Base-by-base conservation (phyloP, 2,329 filamentous ascomycete species). In the Hirsutella minnesotensis region DNA sequence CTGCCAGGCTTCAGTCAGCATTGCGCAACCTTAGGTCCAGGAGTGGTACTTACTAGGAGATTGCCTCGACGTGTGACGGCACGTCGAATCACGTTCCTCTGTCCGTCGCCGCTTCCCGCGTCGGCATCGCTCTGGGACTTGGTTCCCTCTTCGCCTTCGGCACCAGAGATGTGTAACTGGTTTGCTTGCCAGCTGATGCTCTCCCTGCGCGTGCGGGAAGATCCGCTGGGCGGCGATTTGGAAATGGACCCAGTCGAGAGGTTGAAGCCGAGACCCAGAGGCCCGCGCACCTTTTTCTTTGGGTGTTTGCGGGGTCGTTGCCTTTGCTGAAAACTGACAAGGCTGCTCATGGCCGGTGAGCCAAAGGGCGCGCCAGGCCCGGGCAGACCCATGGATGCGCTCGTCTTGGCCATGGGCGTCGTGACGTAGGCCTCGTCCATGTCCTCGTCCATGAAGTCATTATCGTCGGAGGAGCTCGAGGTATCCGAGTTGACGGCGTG, bases 181-280 rank as follows among this genome's bases (percentile, higher is more conserved):
- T 92, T 89, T 15, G 89, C 89, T 31, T 89, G 87, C 68, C 92
- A 80, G 50, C 86, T 94, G 46, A 96, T 80, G 59, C 87, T 95
- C 61, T 95, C 89, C 36, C 90, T 74, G 37, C 90, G 75, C 9
- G 83, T 73, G 33, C 73, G 68, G 4, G 66, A 49, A 33, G 62
- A 47, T 51, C 58, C 47, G 53, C 63, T 68, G 9, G 89, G 86
- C 9, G 90, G 88, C 15, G 88, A 95, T 44, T 79, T 80, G 10
- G 86, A 86, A 1, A 81, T 55, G 16, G 62, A 58, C 9, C 64
- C 58, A 3, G 61, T 53, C 7, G 63, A 55, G 24, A 67, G 61
- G 46, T 66, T 66, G 48, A 77, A 75, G 2, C 72, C 72, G 13
- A 77, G 55, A 2, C 71, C 68, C 9, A 74, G 53, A 2, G 69